Evolutionary conservation across 176 grass and related monocot species (phyloP).

Genomic region (Carex myosuroides): DNA sequence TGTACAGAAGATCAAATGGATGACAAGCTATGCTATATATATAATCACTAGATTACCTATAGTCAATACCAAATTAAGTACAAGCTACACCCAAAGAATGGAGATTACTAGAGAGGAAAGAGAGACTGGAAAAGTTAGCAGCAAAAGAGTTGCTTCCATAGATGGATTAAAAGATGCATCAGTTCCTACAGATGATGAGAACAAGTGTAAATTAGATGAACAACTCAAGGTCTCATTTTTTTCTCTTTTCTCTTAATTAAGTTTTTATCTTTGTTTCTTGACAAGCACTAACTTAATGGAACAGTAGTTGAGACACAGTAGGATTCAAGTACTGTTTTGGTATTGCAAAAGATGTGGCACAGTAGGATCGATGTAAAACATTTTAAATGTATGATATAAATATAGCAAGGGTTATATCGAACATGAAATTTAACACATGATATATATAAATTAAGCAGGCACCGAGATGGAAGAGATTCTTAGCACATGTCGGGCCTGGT

Average conservation of each 20-base stretch:
- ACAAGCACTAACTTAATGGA: neutral
- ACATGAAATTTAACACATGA: neutral
- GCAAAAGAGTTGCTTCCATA: constrained; percentile 11
- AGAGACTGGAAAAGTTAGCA: neutral
- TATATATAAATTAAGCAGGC: constrained; percentile 21
- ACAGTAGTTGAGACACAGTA: neutral
- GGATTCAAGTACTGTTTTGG: neutral
- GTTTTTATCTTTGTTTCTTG: neutral
- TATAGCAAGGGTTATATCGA: neutral
- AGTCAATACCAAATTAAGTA: neutral
- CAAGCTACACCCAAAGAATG: neutral
- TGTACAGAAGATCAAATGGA: constrained; percentile 1
- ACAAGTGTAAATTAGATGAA: constrained; percentile 9
- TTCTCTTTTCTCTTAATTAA: neutral
- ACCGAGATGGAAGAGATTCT: constrained; percentile 55
- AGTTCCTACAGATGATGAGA: neutral
- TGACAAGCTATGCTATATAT: constrained; percentile 5
- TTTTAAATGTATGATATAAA: neutral
- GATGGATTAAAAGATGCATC: neutral
- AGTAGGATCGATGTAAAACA: neutral
- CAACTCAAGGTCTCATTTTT: neutral
- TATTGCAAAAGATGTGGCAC: neutral
- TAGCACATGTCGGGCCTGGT: constrained; percentile 67
- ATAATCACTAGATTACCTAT: neutral
- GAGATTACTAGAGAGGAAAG: neutral